Evolutionary conservation across 2,329 filamentous ascomycete species (phyloP).

Genomic region (Fusarium annulatum): DNA sequence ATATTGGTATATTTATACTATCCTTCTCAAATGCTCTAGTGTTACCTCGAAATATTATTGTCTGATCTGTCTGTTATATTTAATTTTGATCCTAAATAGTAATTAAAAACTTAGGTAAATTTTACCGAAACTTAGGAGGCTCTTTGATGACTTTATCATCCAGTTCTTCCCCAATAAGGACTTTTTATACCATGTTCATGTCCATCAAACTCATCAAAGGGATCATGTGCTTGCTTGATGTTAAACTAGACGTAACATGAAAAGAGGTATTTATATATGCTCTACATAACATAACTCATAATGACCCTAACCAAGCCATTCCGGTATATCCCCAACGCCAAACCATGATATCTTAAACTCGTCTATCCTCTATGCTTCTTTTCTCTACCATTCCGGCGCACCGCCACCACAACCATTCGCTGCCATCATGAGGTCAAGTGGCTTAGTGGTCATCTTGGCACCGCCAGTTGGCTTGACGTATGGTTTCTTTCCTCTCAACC

Average conservation of each 20-base stretch:
- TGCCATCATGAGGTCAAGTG: constrained; percentile 53
- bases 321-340: constrained; percentile 12
- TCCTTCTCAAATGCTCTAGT: too few species aligned
- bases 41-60: too few species aligned
- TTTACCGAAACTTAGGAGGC: not conserved
- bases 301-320: not conserved
- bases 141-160: not conserved
- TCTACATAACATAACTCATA: constrained; percentile 16
- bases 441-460: constrained; percentile 50
- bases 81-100: too few species aligned
- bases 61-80: too few species aligned
- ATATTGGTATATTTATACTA: too few species aligned
- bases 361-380: not conserved
- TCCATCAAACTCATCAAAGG: not conserved
- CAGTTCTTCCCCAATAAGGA: not conserved
- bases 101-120: not conserved
- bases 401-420: constrained; percentile 53
- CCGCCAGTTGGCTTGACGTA: constrained; percentile 51
- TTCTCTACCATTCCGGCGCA: constrained; percentile 59
- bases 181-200: not conserved
- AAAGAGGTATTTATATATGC: constrained; percentile 11
- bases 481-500: constrained; percentile 56
- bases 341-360: not conserved
- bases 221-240: too few species aligned
- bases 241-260: not conserved